These are phyloP conservation scores for Paracamarosporium sp. DNA, from an alignment of 2,329 filamentous ascomycete genomes.

Conservation along the genomic window DNA sequence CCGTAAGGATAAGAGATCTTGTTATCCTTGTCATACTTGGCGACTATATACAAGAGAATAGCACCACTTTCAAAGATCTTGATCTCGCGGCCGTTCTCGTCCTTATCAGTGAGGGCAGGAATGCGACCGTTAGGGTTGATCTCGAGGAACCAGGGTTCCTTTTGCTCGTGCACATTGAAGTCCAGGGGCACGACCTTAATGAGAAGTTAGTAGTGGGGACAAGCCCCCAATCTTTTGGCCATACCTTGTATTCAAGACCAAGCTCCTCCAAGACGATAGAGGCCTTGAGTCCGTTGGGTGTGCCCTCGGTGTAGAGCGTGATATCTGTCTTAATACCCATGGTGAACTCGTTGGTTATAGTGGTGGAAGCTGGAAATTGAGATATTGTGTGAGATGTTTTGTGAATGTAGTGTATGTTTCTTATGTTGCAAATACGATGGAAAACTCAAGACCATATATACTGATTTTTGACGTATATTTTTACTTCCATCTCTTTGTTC, in stretches of 20 bases:
- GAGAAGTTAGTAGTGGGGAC: slow-evolving; percentile 58
- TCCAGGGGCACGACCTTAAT: slow-evolving; percentile 69
- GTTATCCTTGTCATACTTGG: slow-evolving; percentile 78
- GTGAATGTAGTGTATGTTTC: neutral
- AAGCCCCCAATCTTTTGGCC: slow-evolving; percentile 49
- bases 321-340: slow-evolving; percentile 11
- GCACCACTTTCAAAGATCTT: slow-evolving; percentile 76
- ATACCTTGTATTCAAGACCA: slow-evolving; percentile 63
- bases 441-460: neutral
- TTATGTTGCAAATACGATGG: neutral
- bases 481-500: neutral
- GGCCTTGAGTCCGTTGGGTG: slow-evolving; percentile 60
- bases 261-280: slow-evolving; percentile 68
- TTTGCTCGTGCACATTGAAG: slow-evolving; percentile 73
- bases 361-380: neutral
- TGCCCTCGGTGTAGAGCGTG: slow-evolving; percentile 49
- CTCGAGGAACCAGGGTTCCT: slow-evolving; percentile 79
- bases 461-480: neutral
- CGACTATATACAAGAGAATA: slow-evolving; percentile 81
- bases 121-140: slow-evolving; percentile 93
- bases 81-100: slow-evolving; percentile 70
- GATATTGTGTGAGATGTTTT: neutral
- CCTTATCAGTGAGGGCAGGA: slow-evolving; percentile 77
- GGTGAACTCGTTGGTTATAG: neutral
- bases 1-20: slow-evolving; percentile 77